Conservation (phyloP, 2,329 filamentous ascomycete species). For the Talaromyces sp. region DNA sequence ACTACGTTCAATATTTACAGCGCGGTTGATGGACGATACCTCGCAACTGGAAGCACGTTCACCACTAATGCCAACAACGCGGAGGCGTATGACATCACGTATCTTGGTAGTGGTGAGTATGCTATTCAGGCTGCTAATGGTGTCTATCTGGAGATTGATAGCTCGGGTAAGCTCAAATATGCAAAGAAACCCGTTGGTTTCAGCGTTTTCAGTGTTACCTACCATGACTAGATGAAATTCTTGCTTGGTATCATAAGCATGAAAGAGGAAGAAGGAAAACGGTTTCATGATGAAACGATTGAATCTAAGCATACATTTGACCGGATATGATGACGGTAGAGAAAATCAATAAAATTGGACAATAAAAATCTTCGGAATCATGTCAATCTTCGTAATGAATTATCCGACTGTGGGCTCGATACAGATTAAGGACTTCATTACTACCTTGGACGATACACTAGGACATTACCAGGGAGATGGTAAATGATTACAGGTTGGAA, state of each 20-base stretch:
- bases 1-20: slow-evolving; percentile 10
- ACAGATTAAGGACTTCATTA: no score
- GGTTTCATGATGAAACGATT: neutral
- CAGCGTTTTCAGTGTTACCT: slow-evolving; percentile 10
- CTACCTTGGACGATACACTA: no score
- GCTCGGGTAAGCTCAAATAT: neutral
- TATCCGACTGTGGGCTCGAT: no score
- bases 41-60: neutral
- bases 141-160: slow-evolving; percentile 4
- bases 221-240: neutral
- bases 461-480: no score
- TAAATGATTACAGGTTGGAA: no score
- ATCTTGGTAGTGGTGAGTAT: slow-evolving; percentile 11
- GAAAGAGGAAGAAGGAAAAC: neutral
- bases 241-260: neutral
- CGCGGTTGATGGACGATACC: slow-evolving; percentile 5
- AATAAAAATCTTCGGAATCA: no score
- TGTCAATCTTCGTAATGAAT: no score
- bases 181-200: slow-evolving; percentile 5
- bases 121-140: slow-evolving; percentile 8
- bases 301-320: neutral
- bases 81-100: slow-evolving; percentile 8
- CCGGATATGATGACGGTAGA: neutral
- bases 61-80: neutral
- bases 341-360: neutral